Conservation (phyloP, 2,329 filamentous ascomycete genomes). For the Neonectria faginata region DNA sequence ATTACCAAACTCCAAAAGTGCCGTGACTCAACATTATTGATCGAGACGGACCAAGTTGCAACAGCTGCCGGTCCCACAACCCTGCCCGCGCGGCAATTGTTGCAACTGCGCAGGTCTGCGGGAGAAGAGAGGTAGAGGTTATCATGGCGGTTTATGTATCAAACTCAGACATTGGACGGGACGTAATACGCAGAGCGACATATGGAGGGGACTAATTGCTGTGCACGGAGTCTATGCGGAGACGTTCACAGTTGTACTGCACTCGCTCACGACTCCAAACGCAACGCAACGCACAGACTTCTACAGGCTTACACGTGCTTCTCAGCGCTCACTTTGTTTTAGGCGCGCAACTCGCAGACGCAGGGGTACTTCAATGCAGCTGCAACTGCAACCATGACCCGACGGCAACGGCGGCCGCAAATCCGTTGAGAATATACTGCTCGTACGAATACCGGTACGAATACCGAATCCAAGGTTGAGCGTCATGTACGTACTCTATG, state of each 20-base stretch:
- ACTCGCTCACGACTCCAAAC: constrained; percentile 13
- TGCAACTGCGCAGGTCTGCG: constrained; percentile 24
- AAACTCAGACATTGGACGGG: constrained; percentile 13
- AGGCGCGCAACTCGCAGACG: constrained; percentile 26
- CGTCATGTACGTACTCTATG: constrained; percentile 28
- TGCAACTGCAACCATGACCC: constrained; percentile 25
- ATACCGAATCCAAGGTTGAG: constrained; percentile 10
- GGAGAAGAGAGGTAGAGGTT: constrained; percentile 23
- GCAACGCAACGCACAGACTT: constrained; percentile 15
- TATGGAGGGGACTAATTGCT: background rate
- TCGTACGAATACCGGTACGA: constrained; percentile 1
- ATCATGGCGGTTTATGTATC: constrained; percentile 26
- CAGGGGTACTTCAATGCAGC: constrained; percentile 27
- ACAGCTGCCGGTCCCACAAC: constrained; percentile 42
- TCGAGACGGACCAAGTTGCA: constrained; percentile 29
- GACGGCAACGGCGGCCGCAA: constrained; percentile 32
- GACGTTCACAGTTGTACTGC: constrained; percentile 14
- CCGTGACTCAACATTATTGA: constrained; percentile 39
- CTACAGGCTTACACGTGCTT: constrained; percentile 17
- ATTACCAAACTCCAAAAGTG: constrained; percentile 9
- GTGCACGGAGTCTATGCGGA: constrained; percentile 16
- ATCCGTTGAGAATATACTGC: constrained; percentile 23
- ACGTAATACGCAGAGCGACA: constrained; percentile 10
- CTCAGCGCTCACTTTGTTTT: constrained; percentile 23
- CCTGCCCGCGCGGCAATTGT: constrained; percentile 29